Percentiles rank a stretch among this genome's conserved stretches.
phyloP scores from a whole-genome alignment of 371 early-diverging fungal genomes.

The Rhizopus arrhizus region DNA sequence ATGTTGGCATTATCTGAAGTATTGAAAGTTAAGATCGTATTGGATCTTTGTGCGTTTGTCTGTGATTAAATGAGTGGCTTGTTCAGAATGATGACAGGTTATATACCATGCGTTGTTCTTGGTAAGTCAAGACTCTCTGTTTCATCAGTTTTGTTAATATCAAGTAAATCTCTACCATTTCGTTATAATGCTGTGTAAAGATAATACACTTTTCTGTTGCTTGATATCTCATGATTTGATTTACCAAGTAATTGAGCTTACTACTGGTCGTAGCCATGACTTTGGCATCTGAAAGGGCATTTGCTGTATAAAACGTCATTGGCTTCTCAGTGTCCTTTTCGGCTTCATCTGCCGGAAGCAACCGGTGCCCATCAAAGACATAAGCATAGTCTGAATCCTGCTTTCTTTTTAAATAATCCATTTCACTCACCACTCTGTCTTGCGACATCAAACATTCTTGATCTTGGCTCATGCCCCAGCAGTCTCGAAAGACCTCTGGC shows the following conservation, averaged over 20 bases:
- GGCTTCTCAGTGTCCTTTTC: constrained; percentile 8
- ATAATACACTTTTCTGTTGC: constrained; percentile 61
- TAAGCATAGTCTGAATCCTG: no score
- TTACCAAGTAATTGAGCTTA: constrained; percentile 61
- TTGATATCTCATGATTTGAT: constrained; percentile 44
- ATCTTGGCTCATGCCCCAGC: constrained; percentile 20
- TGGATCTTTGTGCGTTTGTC: constrained; percentile 56
- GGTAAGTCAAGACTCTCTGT: constrained; percentile 60
- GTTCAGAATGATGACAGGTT: no score
- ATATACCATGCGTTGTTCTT: constrained; percentile 46
- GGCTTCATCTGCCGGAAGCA: not conserved
- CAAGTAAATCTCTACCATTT: constrained; percentile 51
- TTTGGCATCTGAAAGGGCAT: constrained; percentile 22
- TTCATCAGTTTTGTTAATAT: constrained; percentile 52
- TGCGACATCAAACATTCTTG: no score
- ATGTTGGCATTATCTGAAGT: constrained; percentile 65
- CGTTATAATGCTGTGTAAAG: constrained; percentile 54
- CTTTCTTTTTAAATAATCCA: no score
- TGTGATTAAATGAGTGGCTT: constrained; percentile 11
- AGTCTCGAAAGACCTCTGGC: constrained; percentile 31
- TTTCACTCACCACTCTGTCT: no score
- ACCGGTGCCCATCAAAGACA: no score
- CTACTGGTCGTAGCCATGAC: constrained; percentile 40
- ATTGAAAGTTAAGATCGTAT: constrained; percentile 74
- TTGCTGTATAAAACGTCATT: constrained; percentile 25